These are phyloP conservation scores for Globisporangium sylvaticum DNA, from an alignment of 352 stramenopile species.

Conservation along the genomic window DNA sequence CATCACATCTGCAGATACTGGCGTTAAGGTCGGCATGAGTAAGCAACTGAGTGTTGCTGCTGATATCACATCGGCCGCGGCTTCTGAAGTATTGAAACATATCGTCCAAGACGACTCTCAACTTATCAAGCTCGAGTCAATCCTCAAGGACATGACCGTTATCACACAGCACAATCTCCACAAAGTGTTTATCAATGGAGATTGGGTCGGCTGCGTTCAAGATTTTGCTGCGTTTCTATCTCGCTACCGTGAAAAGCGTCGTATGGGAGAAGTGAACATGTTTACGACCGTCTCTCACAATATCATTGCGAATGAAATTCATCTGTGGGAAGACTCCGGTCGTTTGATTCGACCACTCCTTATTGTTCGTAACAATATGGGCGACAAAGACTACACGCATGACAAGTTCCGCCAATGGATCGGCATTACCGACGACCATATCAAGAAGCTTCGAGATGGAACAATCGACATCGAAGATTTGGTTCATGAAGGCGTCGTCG, in stretches of 20 bases:
- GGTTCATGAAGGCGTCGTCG: slow-evolving; percentile 8
- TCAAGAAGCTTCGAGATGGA: background rate
- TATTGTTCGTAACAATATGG: background rate
- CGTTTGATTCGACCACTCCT: background rate
- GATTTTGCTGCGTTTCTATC: slow-evolving; percentile 7
- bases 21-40: slow-evolving; percentile 15
- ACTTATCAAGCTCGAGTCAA: background rate
- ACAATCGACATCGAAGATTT: slow-evolving; percentile 15
- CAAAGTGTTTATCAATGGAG: slow-evolving; percentile 18
- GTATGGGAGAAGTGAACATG: background rate
- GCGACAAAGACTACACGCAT: background rate
- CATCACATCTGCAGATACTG: slow-evolving; percentile 16
- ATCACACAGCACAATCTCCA: slow-evolving; percentile 14
- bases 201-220: slow-evolving; percentile 16
- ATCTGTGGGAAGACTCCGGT: background rate
- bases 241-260: background rate
- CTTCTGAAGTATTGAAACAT: slow-evolving; percentile 14
- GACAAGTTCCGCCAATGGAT: background rate
- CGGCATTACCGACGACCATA: background rate
- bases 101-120: slow-evolving; percentile 5
- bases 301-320: background rate
- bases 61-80: slow-evolving; percentile 8
- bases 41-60: slow-evolving; percentile 16
- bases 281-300: background rate
- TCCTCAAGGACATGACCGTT: background rate